Conservation (phyloP, 176 grass and related monocot species). For the Lolium rigidum region DNA sequence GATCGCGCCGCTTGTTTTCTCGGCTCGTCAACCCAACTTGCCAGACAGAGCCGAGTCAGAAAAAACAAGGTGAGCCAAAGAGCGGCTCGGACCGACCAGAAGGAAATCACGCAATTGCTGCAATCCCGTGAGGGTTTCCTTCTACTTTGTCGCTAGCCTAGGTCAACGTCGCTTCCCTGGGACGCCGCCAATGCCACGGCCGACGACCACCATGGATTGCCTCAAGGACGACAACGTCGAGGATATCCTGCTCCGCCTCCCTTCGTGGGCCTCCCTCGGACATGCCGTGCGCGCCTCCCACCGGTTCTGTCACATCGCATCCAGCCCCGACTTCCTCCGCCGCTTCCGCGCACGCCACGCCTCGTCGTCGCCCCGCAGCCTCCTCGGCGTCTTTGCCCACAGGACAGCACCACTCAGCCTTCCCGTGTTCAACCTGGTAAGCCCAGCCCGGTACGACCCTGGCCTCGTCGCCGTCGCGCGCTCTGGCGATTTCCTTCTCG, state of each 20-base stretch:
- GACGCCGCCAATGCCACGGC: neutral
- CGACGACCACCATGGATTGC: neutral
- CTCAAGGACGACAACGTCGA: constrained; percentile 13
- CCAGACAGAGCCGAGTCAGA: no score
- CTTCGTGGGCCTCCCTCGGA: neutral
- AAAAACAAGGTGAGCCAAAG: no score
- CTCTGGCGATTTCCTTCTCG: constrained; percentile 26
- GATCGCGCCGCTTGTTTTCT: no score
- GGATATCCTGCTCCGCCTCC: neutral
- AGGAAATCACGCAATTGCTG: no score
- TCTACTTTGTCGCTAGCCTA: neutral
- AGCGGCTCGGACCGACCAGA: no score
- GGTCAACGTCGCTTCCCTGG: neutral
- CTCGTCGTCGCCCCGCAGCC: constrained; percentile 10
- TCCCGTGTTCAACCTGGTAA: constrained; percentile 18
- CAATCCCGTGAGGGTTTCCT: neutral
- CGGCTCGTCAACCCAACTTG: no score
- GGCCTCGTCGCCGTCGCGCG: constrained; percentile 31
- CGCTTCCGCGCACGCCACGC: constrained; percentile 18
- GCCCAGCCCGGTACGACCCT: constrained; percentile 37
- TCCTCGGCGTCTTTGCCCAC: neutral
- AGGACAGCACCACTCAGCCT: neutral
- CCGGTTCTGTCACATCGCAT: neutral
- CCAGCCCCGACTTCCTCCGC: neutral
- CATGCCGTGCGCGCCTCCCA: neutral